phyloP scores from a whole-genome alignment of 1,284 basidiomycete genomes.

The Cryptococcus sp. region DNA sequence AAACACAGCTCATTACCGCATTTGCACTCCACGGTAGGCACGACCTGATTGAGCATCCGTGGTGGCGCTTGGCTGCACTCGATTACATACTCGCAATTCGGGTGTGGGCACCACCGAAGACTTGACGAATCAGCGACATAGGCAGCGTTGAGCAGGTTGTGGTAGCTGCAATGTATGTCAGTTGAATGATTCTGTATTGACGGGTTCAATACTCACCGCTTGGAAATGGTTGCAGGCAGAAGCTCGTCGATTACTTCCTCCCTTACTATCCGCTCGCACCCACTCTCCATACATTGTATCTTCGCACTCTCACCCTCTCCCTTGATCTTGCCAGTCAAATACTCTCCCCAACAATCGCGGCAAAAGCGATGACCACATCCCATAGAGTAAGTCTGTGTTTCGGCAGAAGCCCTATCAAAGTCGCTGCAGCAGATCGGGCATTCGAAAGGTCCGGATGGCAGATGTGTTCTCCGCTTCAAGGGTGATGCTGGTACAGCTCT shows the following conservation, averaged over 20 bases:
- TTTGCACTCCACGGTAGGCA: slow-evolving; percentile 84
- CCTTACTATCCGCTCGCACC: slow-evolving; percentile 73
- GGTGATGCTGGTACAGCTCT: slow-evolving; percentile 40
- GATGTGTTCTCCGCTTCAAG: slow-evolving; percentile 56
- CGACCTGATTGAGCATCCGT: slow-evolving; percentile 71
- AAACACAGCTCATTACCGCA: slow-evolving; percentile 82
- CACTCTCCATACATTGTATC: slow-evolving; percentile 91
- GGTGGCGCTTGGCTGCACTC: slow-evolving; percentile 79
- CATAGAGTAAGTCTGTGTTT: slow-evolving; percentile 62
- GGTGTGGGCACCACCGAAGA: slow-evolving; percentile 87
- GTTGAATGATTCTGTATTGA: background rate
- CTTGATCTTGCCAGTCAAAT: slow-evolving; percentile 80
- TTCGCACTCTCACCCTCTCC: slow-evolving; percentile 81
- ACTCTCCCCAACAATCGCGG: slow-evolving; percentile 81
- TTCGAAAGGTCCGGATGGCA: slow-evolving; percentile 62
- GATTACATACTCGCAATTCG: slow-evolving; percentile 75
- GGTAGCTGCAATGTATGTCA: slow-evolving; percentile 62
- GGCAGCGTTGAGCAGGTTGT: slow-evolving; percentile 82
- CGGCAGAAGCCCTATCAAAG: slow-evolving; percentile 57
- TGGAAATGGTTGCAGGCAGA: slow-evolving; percentile 50
- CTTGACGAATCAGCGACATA: slow-evolving; percentile 83
- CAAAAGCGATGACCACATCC: slow-evolving; percentile 83
- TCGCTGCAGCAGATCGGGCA: slow-evolving; percentile 93
- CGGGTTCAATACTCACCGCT: slow-evolving; percentile 47
- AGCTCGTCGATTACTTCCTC: slow-evolving; percentile 57